Conservation (phyloP, 306 rosid genomes). For the Psophocarpus tetragonolobus region DNA sequence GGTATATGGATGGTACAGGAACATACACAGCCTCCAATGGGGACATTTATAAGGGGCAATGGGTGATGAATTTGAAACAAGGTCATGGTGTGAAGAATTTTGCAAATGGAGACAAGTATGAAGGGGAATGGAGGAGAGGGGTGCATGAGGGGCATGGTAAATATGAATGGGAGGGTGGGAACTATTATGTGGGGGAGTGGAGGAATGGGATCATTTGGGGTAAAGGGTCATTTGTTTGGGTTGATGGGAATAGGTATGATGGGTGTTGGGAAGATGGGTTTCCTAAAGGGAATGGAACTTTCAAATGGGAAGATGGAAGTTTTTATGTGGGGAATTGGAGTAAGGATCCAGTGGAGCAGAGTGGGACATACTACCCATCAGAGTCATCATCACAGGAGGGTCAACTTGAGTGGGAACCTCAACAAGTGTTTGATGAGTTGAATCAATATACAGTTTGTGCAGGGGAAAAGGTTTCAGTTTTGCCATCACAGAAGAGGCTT, state of each 20-base stretch:
- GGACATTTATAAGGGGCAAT: conserved; percentile 66
- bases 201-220: conserved; percentile 77
- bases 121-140: conserved; percentile 85
- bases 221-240: conserved; percentile 71
- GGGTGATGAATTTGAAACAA: conserved; percentile 86
- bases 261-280: conserved; percentile 78
- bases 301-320: conserved; percentile 75
- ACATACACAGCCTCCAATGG: conserved; percentile 57
- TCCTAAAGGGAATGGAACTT: conserved; percentile 79
- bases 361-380: conserved; percentile 72
- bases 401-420: conserved; percentile 77
- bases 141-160: conserved; percentile 75
- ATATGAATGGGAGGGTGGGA: conserved; percentile 71
- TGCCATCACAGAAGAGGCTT: conserved; percentile 88
- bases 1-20: conserved; percentile 85
- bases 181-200: conserved; percentile 75
- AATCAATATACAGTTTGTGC: conserved; percentile 46
- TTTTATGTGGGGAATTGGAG: conserved; percentile 84
- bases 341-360: conserved; percentile 71
- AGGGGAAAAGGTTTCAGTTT: conserved; percentile 69
- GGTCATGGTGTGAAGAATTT: conserved; percentile 65
- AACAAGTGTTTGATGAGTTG: conserved; percentile 57
- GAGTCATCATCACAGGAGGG: conserved; percentile 50
- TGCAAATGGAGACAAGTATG: conserved; percentile 65
- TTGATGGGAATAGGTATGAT: conserved; percentile 67